phyloP scores from a whole-genome alignment of 2,329 filamentous ascomycete species.

The Aspergillus caelatus region DNA sequence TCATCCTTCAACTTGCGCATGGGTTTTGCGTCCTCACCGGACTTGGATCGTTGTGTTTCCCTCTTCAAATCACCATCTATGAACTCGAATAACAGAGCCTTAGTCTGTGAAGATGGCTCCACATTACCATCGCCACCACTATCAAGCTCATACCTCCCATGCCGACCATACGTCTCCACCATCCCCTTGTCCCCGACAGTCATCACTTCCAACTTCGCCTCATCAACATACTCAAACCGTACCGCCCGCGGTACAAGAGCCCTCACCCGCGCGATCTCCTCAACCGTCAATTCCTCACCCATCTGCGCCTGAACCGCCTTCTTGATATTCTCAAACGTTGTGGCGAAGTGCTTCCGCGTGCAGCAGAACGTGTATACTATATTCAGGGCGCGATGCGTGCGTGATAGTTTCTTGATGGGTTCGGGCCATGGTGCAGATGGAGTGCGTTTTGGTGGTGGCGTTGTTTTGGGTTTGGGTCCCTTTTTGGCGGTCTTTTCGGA shows the following conservation, averaged over 20 bases:
- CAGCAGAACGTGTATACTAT: conserved; percentile 94
- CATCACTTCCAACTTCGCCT: conserved; percentile 79
- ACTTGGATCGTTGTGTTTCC: conserved; percentile 72
- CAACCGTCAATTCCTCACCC: conserved; percentile 63
- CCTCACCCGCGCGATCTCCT: conserved; percentile 82
- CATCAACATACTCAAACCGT: conserved; percentile 84
- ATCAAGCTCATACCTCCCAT: conserved; percentile 48
- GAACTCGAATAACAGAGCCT: conserved; percentile 86
- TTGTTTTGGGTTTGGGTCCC: conserved; percentile 2
- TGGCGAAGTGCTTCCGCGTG: conserved; percentile 87
- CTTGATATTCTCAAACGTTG: conserved; percentile 87
- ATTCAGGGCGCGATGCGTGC: conserved; percentile 82
- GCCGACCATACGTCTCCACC: conserved; percentile 62
- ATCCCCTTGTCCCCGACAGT: conserved; percentile 60
- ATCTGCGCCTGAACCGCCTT: conserved; percentile 82
- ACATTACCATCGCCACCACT: conserved; percentile 34
- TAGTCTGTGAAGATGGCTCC: conserved; percentile 42
- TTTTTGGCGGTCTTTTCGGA: conserved; percentile 15
- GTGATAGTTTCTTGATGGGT: conserved; percentile 70
- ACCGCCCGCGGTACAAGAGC: conserved; percentile 76
- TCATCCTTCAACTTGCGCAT: conserved; percentile 72
- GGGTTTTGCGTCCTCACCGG: conserved; percentile 70
- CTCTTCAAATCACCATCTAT: conserved; percentile 87
- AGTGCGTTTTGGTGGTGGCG: conserved; percentile 21
- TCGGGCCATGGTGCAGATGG: conserved; percentile 69